These are phyloP conservation scores for Eutypella sp. DNA, from an alignment of 2,329 filamentous ascomycete species.

Conservation along the genomic window DNA sequence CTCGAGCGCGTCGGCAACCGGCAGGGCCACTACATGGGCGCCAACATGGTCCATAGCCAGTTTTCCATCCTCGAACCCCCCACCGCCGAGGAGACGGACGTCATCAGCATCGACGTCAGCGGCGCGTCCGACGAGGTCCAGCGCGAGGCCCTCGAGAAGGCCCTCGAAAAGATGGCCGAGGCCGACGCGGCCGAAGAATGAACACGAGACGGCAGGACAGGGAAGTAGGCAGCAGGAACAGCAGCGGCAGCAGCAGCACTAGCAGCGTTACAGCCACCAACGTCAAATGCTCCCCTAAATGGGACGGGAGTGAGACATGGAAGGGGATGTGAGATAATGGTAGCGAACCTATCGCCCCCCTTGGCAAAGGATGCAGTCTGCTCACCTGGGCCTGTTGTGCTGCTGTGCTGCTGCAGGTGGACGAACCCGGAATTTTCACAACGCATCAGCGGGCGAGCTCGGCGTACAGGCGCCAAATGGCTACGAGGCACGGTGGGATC, in stretches of 20 bases:
- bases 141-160: slow-evolving; percentile 52
- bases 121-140: slow-evolving; percentile 54
- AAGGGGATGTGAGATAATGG: no score
- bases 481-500: no score
- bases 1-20: slow-evolving; percentile 69
- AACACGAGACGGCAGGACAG: slow-evolving; percentile 4
- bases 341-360: no score
- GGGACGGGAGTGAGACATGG: no score
- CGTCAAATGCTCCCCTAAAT: no score
- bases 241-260: background rate
- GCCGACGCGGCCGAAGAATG: slow-evolving; percentile 17
- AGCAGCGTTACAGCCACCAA: no score
- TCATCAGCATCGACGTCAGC: slow-evolving; percentile 66
- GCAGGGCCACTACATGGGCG: slow-evolving; percentile 91
- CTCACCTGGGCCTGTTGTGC: no score
- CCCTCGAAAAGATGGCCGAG: slow-evolving; percentile 49
- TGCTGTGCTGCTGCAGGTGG: no score
- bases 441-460: no score
- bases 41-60: slow-evolving; percentile 91
- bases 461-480: background rate
- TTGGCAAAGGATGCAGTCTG: no score
- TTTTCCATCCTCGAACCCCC: slow-evolving; percentile 85
- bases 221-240: slow-evolving; percentile 5
- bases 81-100: slow-evolving; percentile 62
- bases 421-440: no score